Evolutionary conservation across 192 early-diverging fungal species (phyloP).

Genomic region (Gaertneriomyces sp.): DNA sequence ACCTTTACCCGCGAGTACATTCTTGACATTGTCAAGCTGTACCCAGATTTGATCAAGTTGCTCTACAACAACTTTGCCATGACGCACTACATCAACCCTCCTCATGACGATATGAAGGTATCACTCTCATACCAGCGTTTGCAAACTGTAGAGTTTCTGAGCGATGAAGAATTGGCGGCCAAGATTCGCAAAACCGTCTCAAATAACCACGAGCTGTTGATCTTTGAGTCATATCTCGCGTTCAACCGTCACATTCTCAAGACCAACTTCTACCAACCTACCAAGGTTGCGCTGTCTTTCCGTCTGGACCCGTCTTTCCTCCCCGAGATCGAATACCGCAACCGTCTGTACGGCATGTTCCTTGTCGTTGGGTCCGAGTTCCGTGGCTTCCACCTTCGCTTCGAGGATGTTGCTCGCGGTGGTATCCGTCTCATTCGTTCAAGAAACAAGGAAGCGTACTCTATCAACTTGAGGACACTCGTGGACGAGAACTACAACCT

Average conservation of each 20-base stretch:
- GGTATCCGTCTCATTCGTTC: slow-evolving; percentile 98
- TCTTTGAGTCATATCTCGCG: slow-evolving; percentile 86
- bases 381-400: slow-evolving; percentile 98
- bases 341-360: slow-evolving; percentile 89
- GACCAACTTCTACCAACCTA: slow-evolving; percentile 99
- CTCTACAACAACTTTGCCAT: slow-evolving; percentile 94
- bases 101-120: slow-evolving; percentile 52
- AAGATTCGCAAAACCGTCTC: slow-evolving; percentile 86
- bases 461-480: slow-evolving; percentile 92
- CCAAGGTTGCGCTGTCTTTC: slow-evolving; percentile 99
- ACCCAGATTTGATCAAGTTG: slow-evolving; percentile 88
- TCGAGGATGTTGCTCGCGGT: slow-evolving; percentile 95
- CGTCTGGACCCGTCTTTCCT: slow-evolving; percentile 91
- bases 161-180: slow-evolving; percentile 79
- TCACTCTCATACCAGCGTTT: slow-evolving; percentile 89
- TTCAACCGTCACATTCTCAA: slow-evolving; percentile 98
- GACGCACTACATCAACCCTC: slow-evolving; percentile 80
- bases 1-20: slow-evolving; percentile 98
- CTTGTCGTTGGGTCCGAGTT: slow-evolving; percentile 95
- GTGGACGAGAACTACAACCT: slow-evolving; percentile 99
- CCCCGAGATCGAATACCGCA: slow-evolving; percentile 91
- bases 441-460: slow-evolving; percentile 93
- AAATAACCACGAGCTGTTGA: slow-evolving; percentile 91
- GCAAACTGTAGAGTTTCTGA: slow-evolving; percentile 69
- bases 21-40: slow-evolving; percentile 91